Evolutionary conservation across 2,329 filamentous ascomycete species (phyloP).

Genomic region (Pseudocercospora vitis): DNA sequence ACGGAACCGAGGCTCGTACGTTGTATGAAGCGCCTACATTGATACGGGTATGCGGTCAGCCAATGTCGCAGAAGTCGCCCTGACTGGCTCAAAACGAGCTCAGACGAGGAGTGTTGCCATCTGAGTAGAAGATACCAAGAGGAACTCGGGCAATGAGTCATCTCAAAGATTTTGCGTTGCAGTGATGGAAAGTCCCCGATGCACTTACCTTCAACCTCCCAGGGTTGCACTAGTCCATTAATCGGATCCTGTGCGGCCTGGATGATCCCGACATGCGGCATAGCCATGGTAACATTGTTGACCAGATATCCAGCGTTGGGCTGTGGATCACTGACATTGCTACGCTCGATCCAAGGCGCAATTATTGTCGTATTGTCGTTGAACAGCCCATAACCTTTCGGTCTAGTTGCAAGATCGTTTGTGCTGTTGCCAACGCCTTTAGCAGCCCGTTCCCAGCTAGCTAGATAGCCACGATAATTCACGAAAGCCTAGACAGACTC

Average conservation of each 20-base stretch:
- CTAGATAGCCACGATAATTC: slow-evolving; percentile 61
- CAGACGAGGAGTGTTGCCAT: too few relatives aligned
- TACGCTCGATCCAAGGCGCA: slow-evolving; percentile 66
- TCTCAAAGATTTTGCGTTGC: too few relatives aligned
- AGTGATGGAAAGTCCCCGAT: too few relatives aligned
- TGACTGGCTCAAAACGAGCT: too few relatives aligned
- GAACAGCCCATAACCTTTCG: slow-evolving; percentile 61
- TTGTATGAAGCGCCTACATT: slow-evolving; percentile 70
- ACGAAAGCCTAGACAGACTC: too few relatives aligned
- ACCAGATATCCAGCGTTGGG: slow-evolving; percentile 39
- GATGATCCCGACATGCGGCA: slow-evolving; percentile 72
- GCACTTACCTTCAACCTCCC: slow-evolving; percentile 55
- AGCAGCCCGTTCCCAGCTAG: slow-evolving; percentile 53
- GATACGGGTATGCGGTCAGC: too few relatives aligned
- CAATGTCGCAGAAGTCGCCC: too few relatives aligned
- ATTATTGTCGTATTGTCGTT: slow-evolving; percentile 71
- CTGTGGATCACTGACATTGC: slow-evolving; percentile 53
- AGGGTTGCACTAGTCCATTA: slow-evolving; percentile 71
- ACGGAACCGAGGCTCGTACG: slow-evolving; percentile 67
- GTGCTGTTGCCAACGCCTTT: slow-evolving; percentile 46
- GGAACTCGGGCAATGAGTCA: too few relatives aligned
- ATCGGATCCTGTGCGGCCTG: slow-evolving; percentile 59
- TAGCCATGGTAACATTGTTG: slow-evolving; percentile 74
- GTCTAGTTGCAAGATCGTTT: slow-evolving; percentile 50
- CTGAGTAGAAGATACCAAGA: too few relatives aligned